Percentiles rank a stretch among this genome's conserved stretches.
phyloP scores from a whole-genome alignment of 2,329 filamentous ascomycete genomes.

The Cordyceps cicadae region DNA sequence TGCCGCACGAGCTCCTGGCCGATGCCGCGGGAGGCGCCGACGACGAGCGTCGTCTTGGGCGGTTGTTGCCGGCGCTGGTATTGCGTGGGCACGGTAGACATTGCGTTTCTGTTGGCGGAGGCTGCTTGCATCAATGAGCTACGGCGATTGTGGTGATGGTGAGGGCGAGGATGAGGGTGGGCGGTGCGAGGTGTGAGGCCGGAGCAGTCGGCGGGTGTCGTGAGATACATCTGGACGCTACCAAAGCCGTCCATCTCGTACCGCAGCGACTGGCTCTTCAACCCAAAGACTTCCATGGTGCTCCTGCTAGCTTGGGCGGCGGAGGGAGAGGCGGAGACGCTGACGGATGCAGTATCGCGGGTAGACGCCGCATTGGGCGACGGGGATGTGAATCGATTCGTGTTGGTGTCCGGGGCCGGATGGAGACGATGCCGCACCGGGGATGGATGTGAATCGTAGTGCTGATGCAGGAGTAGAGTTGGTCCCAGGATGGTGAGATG shows the following conservation, averaged over 20 bases:
- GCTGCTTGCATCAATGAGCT: not conserved
- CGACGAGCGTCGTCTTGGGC: constrained; percentile 7
- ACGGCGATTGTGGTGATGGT: not conserved
- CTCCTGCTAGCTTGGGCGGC: constrained; percentile 2
- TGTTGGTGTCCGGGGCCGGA: not conserved
- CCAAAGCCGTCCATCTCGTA: constrained; percentile 9
- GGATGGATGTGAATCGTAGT: too few relatives aligned
- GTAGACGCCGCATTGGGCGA: constrained; percentile 7
- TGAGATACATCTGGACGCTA: constrained; percentile 10
- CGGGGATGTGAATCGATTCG: not conserved
- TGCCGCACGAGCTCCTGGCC: constrained; percentile 8
- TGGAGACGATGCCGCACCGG: not conserved
- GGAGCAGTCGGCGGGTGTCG: constrained; percentile 2
- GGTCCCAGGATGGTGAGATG: not conserved
- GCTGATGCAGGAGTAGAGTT: too few relatives aligned
- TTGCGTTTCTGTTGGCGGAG: not conserved
- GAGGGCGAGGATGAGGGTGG: not conserved
- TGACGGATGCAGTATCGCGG: constrained; percentile 7
- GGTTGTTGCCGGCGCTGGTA: not conserved
- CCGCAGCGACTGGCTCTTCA: constrained; percentile 11
- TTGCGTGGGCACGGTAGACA: not conserved
- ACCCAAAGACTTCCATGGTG: constrained; percentile 12
- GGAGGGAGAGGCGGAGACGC: constrained; percentile 7
- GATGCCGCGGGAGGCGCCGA: constrained; percentile 10
- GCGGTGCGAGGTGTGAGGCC: not conserved